Base-by-base conservation (phyloP, 441 rosid genomes). In the Macaranga tanarius region DNA sequence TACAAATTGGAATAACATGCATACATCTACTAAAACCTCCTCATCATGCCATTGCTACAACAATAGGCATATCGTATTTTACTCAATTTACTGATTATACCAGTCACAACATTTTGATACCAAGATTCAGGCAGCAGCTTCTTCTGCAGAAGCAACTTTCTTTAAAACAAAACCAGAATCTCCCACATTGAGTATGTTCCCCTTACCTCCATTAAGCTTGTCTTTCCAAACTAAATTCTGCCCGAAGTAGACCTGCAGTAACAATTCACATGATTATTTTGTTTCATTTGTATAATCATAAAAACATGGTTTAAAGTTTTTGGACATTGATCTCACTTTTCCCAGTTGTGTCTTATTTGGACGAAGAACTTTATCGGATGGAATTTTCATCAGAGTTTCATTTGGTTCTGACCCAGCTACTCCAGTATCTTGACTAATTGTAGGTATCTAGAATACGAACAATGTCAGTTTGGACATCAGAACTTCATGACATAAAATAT, bases 201-300 rank as follows among this genome's bases (percentile, higher is more conserved):
- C 86, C 40, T 73, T 80, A 47, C 77, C 87, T 62, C 52, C 77
- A 0, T 65, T 69, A 0, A 23, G 52, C 66, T 16, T 68, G 67
- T 86, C 85, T 81, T 90, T 90, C 86, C 92, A 90, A 42, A 93
- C 87, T 71, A 93, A 57, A 85, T 89, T 85, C 84, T 86, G 95
- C 62, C 98, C 97, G 48, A 93, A 89, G 81, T 83, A 93, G 26
- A 87, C 67, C 98, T 93, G 91, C 82, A 79, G 74, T 20, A 45
- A n/a, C 45, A 45, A 56, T 45, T 54, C 57, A 60, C 64, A n/a
- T 25, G 2, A 57, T 62, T 48, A 51, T 34, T 55, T 19, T 73
- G 71, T 40, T 31, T 25, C 11, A 40, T 19, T 13, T 15, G 26
- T 23, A 17, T 58, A 55, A 0, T 31, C 38, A 31, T 22, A 31